A percentile compares a stretch with the other conserved stretches of the same genome.
Evolutionary conservation across 1,284 basidiomycete genomes (phyloP).

Genomic region (Cronartium quercuum): DNA sequence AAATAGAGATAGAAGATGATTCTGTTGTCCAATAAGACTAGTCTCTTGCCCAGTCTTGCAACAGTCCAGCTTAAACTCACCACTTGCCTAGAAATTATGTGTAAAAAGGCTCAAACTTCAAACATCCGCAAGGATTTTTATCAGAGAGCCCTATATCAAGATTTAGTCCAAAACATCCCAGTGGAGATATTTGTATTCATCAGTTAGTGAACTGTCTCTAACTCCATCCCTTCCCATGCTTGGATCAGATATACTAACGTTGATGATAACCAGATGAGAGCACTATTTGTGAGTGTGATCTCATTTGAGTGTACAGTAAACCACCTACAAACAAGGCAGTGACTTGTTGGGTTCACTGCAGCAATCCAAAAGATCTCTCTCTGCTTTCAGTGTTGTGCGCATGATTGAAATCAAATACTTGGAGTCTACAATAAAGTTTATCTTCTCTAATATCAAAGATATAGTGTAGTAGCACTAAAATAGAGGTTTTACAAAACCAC

Average conservation of each 20-base stretch:
- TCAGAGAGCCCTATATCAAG: background rate
- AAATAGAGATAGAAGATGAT: too few relatives aligned
- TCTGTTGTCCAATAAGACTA: background rate
- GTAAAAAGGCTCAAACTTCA: background rate
- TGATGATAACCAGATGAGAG: background rate
- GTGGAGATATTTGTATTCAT: background rate
- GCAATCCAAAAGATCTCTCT: background rate
- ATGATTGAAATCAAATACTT: too few relatives aligned
- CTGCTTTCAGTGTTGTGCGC: background rate
- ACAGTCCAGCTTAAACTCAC: background rate
- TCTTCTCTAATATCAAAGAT: too few relatives aligned
- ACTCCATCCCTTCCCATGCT: background rate
- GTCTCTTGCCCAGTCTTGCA: background rate
- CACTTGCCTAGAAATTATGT: background rate
- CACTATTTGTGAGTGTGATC: background rate
- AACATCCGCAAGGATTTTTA: constrained; percentile 1
- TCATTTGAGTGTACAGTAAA: background rate
- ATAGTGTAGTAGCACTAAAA: too few relatives aligned
- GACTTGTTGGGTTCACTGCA: background rate
- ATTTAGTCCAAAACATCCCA: background rate
- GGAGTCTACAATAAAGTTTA: too few relatives aligned
- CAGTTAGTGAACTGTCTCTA: background rate
- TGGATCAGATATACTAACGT: background rate
- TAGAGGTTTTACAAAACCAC: too few relatives aligned
- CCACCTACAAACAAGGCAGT: background rate